Percentiles rank a stretch among this genome's conserved stretches.
Evolutionary conservation across 2,329 filamentous ascomycete genomes (phyloP).

Genomic region (Xylaria sp.): DNA sequence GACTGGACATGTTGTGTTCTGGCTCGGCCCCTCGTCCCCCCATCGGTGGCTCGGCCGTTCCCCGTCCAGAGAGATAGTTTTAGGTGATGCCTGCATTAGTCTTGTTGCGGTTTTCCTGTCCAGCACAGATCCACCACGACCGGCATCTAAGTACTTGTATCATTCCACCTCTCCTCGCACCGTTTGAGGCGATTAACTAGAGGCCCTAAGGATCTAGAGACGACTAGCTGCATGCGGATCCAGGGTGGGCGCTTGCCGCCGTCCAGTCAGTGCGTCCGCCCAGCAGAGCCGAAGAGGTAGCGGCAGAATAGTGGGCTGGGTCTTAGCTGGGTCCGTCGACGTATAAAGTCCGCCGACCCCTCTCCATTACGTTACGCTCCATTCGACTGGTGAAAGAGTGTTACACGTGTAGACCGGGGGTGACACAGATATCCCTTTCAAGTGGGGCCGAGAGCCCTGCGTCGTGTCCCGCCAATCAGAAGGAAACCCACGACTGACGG

Average conservation of each 20-base stretch:
- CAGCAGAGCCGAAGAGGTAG: conserved; percentile 6
- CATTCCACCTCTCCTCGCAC: conserved; percentile 17
- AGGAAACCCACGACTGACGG: not conserved
- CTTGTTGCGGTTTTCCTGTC: conserved; percentile 1
- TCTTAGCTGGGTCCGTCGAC: conserved; percentile 1
- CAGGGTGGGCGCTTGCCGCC: conserved; percentile 22
- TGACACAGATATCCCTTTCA: not conserved
- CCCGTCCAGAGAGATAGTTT: conserved; percentile 11
- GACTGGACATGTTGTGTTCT: conserved; percentile 14
- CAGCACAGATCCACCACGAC: not conserved
- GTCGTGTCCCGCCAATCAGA: conserved; percentile 6
- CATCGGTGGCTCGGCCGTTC: not conserved
- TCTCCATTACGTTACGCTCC: conserved; percentile 13
- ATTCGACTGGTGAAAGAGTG: conserved; percentile 30
- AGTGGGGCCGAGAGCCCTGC: conserved; percentile 20
- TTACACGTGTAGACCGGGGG: conserved; percentile 34
- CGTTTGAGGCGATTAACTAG: conserved; percentile 10
- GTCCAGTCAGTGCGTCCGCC: conserved; percentile 22
- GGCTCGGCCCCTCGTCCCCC: not conserved
- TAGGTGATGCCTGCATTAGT: conserved; percentile 31
- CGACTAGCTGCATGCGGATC: conserved; percentile 21
- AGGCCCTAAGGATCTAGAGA: not conserved
- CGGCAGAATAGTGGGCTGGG: conserved; percentile 5
- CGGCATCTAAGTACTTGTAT: not conserved
- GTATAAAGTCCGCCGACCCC: conserved; percentile 20